Evolutionary conservation across 169 alveolate species (phyloP).

Genomic region (Plasmodium adleri): DNA sequence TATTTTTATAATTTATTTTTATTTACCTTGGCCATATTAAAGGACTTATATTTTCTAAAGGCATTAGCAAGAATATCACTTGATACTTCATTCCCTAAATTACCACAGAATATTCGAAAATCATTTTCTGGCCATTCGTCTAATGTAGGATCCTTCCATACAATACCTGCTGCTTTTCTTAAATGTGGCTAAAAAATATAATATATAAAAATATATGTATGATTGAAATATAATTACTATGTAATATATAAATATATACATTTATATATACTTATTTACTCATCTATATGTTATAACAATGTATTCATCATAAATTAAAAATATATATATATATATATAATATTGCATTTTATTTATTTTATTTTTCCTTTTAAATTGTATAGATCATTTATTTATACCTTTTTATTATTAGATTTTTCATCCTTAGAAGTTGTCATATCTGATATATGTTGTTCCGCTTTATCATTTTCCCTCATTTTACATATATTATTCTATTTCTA

Average conservation of each 20-base stretch:
- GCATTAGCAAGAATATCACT: slow-evolving; percentile 97
- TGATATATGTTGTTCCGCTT: background rate
- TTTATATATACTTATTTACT: background rate
- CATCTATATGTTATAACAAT: background rate
- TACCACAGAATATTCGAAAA: slow-evolving; percentile 97
- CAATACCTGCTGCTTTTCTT: slow-evolving; percentile 96
- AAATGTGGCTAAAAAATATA: slow-evolving; percentile 78
- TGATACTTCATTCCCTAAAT: slow-evolving; percentile 97
- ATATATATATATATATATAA: background rate
- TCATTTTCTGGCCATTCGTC: slow-evolving; percentile 98
- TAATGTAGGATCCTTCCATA: slow-evolving; percentile 97
- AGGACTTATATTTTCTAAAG: slow-evolving; percentile 95
- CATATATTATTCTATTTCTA: background rate
- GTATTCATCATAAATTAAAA: no score
- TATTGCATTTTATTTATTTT: background rate
- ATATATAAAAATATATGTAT: background rate
- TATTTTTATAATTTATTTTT: slow-evolving; percentile 7
- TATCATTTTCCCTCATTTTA: slow-evolving; percentile 17
- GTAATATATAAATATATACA: background rate
- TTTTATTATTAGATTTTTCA: slow-evolving; percentile 6
- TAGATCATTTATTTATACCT: slow-evolving; percentile 8
- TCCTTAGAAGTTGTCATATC: slow-evolving; percentile 6
- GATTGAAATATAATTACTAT: background rate
- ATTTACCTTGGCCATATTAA: slow-evolving; percentile 89
- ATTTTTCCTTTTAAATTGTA: background rate